Evolutionary conservation across 371 early-diverging fungal genomes (phyloP).

Genomic region (Capillidium rhysosporum): DNA sequence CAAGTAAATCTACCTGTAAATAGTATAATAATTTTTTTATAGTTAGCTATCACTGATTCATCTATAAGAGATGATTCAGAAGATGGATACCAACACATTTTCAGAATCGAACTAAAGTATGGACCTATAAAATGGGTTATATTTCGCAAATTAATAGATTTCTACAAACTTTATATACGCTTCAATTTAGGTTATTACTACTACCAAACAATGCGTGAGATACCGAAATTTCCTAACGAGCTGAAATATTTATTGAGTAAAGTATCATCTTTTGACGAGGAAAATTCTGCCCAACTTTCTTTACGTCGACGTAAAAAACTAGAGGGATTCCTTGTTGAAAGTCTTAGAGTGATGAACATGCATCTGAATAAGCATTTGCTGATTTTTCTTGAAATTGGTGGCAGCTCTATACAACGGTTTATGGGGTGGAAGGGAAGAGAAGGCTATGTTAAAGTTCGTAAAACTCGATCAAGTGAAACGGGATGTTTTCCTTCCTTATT

Average conservation of each 20-base stretch:
- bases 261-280: not conserved
- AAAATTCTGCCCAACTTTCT: constrained; percentile 8
- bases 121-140: constrained; percentile 67
- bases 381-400: constrained; percentile 59
- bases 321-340: constrained; percentile 29
- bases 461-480: not conserved
- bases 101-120: constrained; percentile 53
- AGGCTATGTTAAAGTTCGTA: constrained; percentile 32
- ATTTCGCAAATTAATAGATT: constrained; percentile 41
- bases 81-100: constrained; percentile 20
- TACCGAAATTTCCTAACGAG: constrained; percentile 31
- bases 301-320: constrained; percentile 31
- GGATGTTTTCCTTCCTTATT: not conserved
- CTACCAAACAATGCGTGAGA: constrained; percentile 14
- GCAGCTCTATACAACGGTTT: constrained; percentile 44
- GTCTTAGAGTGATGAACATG: constrained; percentile 36
- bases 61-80: constrained; percentile 8
- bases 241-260: constrained; percentile 15
- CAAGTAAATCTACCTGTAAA: constrained; percentile 6
- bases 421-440: constrained; percentile 81
- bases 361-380: constrained; percentile 46
- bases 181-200: constrained; percentile 24
- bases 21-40: not conserved
- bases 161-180: constrained; percentile 38
- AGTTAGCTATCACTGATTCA: constrained; percentile 2